phyloP scores from a whole-genome alignment of 495 filamentous ascomycete species.

The Cudoniella acicularis region DNA sequence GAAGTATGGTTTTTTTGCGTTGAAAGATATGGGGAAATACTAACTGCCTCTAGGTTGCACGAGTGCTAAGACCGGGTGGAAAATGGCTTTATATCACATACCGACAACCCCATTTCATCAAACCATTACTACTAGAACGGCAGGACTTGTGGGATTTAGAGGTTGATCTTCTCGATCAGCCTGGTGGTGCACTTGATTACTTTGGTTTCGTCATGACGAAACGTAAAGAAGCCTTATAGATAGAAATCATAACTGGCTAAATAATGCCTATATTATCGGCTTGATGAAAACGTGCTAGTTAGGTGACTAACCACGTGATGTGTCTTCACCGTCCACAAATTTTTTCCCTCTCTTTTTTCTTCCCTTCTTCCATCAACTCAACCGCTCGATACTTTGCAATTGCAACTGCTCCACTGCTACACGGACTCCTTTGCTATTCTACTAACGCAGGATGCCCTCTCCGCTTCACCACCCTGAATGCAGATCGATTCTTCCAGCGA shows the following conservation, averaged over 20 bases:
- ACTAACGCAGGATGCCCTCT: background rate
- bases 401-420: background rate
- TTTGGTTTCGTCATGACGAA: slow-evolving; percentile 46
- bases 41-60: slow-evolving; percentile 37
- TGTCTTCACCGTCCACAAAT: background rate
- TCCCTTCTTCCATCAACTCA: background rate
- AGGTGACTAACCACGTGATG: too few species aligned
- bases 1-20: background rate
- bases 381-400: too few species aligned
- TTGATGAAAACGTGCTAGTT: too few species aligned
- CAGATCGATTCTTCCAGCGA: background rate
- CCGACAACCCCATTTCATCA: slow-evolving; percentile 59
- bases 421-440: background rate
- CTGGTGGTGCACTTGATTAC: slow-evolving; percentile 44
- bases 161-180: slow-evolving; percentile 36
- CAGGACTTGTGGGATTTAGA: slow-evolving; percentile 41
- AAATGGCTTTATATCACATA: slow-evolving; percentile 55
- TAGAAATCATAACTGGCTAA: too few species aligned
- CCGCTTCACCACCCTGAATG: background rate
- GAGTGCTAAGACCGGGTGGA: slow-evolving; percentile 51
- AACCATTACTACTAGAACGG: slow-evolving; percentile 42
- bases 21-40: slow-evolving; percentile 5
- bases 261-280: too few species aligned
- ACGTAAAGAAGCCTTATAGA: too few species aligned
- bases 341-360: background rate